Conservation (phyloP, 257 asterid genomes). For the Misopates orontium region DNA sequence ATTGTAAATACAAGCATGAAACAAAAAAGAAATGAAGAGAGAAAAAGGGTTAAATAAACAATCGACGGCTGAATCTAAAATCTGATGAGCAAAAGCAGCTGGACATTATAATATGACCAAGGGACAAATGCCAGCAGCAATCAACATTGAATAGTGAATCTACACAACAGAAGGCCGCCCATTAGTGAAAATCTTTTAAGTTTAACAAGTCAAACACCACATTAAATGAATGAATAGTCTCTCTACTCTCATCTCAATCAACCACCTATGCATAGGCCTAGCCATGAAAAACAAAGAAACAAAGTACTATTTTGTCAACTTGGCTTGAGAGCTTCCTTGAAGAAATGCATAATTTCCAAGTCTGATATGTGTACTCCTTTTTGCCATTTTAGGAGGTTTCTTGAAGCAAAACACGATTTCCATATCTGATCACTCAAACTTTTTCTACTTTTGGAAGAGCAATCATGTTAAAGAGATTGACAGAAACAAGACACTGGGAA, state of each 20-base stretch:
- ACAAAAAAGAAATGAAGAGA: too few relatives aligned
- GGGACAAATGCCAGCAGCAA: background rate
- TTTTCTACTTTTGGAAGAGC: conserved; percentile 44
- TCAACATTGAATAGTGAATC: background rate
- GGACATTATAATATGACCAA: background rate
- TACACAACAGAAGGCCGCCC: conserved; percentile 15
- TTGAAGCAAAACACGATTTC: conserved; percentile 51
- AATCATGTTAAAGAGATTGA: conserved; percentile 58
- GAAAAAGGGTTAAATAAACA: too few relatives aligned
- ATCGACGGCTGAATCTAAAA: background rate
- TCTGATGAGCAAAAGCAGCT: conserved; percentile 3
- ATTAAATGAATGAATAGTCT: background rate
- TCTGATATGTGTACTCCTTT: conserved; percentile 35
- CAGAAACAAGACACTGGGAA: conserved; percentile 54
- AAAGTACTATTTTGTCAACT: conserved; percentile 23
- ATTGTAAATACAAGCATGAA: too few relatives aligned
- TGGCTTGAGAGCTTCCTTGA: conserved; percentile 42
- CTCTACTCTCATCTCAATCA: background rate
- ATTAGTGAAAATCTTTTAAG: background rate
- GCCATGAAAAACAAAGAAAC: conserved; percentile 28
- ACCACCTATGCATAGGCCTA: background rate
- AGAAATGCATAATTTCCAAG: conserved; percentile 52
- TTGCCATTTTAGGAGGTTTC: conserved; percentile 55
- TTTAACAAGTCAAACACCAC: background rate
- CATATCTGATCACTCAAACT: conserved; percentile 36